Percentiles rank a stretch among this genome's conserved stretches.
These are phyloP conservation scores for Brassica balearica DNA, from an alignment of 441 rosid genomes.

Conservation along the genomic window DNA sequence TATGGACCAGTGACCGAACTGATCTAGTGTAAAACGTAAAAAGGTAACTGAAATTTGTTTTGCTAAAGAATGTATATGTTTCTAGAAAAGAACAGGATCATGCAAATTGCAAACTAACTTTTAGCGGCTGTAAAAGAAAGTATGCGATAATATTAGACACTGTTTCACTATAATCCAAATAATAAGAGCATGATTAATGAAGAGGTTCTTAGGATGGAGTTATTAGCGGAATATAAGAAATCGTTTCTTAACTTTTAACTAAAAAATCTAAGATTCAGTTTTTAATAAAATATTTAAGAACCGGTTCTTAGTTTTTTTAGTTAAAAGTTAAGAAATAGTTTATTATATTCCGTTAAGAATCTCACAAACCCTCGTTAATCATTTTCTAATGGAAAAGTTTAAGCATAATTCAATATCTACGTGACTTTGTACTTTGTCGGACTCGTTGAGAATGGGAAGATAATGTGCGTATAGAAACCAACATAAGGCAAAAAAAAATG, in stretches of 20 bases:
- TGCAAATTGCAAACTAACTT: constrained; percentile 29
- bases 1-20: neutral
- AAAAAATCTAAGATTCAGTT: too few relatives aligned
- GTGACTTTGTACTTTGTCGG: constrained; percentile 15
- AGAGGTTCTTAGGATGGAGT: too few relatives aligned
- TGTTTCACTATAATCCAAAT: constrained; percentile 11
- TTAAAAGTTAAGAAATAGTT: too few relatives aligned
- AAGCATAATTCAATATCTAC: neutral
- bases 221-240: too few relatives aligned
- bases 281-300: too few relatives aligned
- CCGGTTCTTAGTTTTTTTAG: too few relatives aligned
- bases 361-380: too few relatives aligned
- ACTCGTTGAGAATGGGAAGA: constrained; percentile 12
- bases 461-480: constrained; percentile 28
- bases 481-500: constrained; percentile 22
- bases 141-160: neutral
- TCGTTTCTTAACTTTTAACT: too few relatives aligned
- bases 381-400: neutral
- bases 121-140: constrained; percentile 1
- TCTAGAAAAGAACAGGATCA: constrained; percentile 3
- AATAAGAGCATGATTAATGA: too few relatives aligned
- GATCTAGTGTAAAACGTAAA: neutral
- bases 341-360: too few relatives aligned
- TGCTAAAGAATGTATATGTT: neutral
- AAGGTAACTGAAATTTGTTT: neutral